phyloP scores from a whole-genome alignment of 2,329 filamentous ascomycete genomes.

The Aspergillus vadensis region DNA sequence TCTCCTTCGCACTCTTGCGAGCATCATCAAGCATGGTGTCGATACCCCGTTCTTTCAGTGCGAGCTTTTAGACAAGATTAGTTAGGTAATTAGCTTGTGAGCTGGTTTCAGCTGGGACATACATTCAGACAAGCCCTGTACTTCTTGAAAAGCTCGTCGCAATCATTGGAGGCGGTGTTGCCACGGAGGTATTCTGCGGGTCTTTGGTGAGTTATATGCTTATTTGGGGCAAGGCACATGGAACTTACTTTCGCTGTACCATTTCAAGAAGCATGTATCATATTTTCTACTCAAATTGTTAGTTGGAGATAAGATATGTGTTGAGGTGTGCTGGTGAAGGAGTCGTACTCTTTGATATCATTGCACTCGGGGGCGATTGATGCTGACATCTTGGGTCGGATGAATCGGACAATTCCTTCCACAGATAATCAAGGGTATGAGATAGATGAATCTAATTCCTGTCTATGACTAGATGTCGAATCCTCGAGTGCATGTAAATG shows the following conservation, averaged over 20 bases:
- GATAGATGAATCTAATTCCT: background rate
- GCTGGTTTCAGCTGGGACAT: slow-evolving; percentile 33
- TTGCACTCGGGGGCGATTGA: slow-evolving; percentile 95
- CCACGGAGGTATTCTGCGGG: slow-evolving; percentile 82
- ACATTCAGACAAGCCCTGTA: slow-evolving; percentile 88
- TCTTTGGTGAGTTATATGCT: slow-evolving; percentile 14
- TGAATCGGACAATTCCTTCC: background rate
- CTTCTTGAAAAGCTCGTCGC: slow-evolving; percentile 78
- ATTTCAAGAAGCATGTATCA: slow-evolving; percentile 96
- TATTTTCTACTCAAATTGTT: slow-evolving; percentile 67
- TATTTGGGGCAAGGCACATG: background rate
- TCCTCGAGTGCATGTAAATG: background rate
- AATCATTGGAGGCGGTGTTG: slow-evolving; percentile 81
- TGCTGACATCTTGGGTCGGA: slow-evolving; percentile 70
- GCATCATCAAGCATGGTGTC: slow-evolving; percentile 92
- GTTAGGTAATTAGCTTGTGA: background rate
- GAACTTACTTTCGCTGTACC: slow-evolving; percentile 91
- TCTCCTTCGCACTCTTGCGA: slow-evolving; percentile 84
- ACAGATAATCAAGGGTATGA: background rate
- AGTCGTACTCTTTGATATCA: slow-evolving; percentile 86
- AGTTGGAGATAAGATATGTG: slow-evolving; percentile 20
- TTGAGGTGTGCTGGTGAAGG: slow-evolving; percentile 13
- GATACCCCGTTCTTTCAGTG: slow-evolving; percentile 84
- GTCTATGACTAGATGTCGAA: background rate
- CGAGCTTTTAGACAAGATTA: slow-evolving; percentile 59